Evolutionary conservation across 371 early-diverging fungal genomes (phyloP).

Genomic region (Funneliformis caledonium): DNA sequence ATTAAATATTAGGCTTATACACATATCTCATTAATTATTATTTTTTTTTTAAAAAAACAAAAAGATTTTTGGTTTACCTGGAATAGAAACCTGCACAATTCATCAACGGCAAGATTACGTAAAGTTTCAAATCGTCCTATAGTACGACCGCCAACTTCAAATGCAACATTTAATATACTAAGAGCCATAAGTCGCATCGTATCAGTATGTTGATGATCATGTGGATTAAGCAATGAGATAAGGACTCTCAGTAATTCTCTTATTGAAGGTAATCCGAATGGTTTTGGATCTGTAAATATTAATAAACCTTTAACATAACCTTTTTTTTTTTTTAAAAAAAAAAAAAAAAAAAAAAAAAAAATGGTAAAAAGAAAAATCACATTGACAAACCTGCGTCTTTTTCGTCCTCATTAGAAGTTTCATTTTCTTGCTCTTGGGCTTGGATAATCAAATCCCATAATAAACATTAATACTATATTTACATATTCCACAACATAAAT

Average conservation of each 20-base stretch:
- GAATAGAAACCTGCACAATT: slow-evolving; percentile 85
- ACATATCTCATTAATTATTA: background rate
- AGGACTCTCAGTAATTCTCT: slow-evolving; percentile 89
- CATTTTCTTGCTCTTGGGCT: background rate
- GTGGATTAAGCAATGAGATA: slow-evolving; percentile 88
- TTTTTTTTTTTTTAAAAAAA: background rate
- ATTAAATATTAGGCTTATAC: background rate
- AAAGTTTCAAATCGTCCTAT: slow-evolving; percentile 74
- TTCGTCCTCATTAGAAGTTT: slow-evolving; percentile 9
- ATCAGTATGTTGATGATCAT: slow-evolving; percentile 90
- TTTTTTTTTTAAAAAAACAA: background rate
- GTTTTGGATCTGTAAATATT: slow-evolving; percentile 45
- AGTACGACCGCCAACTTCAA: slow-evolving; percentile 84
- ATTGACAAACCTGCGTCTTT: background rate
- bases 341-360: background rate
- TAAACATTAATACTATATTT: background rate
- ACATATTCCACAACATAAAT: background rate
- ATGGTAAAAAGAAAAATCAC: background rate
- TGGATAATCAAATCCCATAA: background rate
- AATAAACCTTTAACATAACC: background rate
- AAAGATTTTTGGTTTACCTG: slow-evolving; percentile 55
- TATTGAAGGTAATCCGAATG: slow-evolving; percentile 85
- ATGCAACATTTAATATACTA: slow-evolving; percentile 73
- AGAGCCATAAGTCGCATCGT: slow-evolving; percentile 90
- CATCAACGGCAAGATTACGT: slow-evolving; percentile 77